Evolutionary conservation across 106 monocot species (phyloP).

Genomic region (Phalaenopsis aphrodite): DNA sequence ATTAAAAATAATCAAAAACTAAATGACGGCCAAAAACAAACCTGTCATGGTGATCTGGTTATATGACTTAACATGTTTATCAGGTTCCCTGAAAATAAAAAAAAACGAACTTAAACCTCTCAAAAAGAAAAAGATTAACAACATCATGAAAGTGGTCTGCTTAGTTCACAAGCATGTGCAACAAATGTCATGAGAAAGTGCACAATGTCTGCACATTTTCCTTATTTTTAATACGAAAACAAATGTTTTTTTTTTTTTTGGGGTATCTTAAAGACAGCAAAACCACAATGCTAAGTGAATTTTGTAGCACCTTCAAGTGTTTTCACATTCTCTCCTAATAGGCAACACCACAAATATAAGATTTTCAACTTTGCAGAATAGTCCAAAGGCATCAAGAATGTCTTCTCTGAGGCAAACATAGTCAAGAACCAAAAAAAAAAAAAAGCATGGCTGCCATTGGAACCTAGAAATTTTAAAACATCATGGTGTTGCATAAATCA

Average conservation of each 20-base stretch:
- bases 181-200: neutral
- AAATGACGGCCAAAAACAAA: conserved; percentile 5
- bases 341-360: neutral
- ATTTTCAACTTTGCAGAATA: neutral
- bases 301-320: neutral
- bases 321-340: neutral
- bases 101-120: neutral
- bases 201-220: neutral
- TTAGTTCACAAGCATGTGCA: neutral
- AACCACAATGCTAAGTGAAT: neutral
- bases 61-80: conserved; percentile 42
- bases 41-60: conserved; percentile 77
- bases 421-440: too few relatives aligned
- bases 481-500: neutral
- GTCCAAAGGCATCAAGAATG: neutral
- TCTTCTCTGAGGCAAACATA: too few relatives aligned
- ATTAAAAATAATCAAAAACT: neutral
- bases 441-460: too few relatives aligned
- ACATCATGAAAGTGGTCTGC: neutral
- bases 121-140: neutral
- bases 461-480: too few relatives aligned
- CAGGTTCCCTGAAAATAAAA: conserved; percentile 30
- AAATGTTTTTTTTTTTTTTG: neutral
- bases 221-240: neutral
- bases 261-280: neutral